Conservation (phyloP, 441 rosid species). For the Cnidoscolus chayamansa region DNA sequence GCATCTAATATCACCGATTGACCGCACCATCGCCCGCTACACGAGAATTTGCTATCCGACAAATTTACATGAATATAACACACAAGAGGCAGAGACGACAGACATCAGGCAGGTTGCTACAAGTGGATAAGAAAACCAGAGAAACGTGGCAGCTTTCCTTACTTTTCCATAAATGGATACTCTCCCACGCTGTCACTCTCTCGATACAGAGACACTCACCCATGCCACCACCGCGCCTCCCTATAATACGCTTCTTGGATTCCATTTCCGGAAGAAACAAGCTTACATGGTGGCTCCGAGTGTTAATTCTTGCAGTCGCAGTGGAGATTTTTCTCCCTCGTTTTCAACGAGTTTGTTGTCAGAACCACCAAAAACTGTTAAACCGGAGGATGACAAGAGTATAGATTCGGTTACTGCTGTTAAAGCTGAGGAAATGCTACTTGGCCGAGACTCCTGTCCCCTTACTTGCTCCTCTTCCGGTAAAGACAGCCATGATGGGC, state of each 20-base stretch:
- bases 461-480: background rate
- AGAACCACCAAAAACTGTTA: background rate
- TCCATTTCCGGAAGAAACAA: too few species aligned
- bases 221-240: too few species aligned
- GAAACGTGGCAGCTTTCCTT: constrained; percentile 5
- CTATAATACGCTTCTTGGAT: background rate
- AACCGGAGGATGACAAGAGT: background rate
- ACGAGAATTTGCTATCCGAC: background rate
- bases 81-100: background rate
- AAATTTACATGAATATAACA: too few species aligned
- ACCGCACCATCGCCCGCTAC: constrained; percentile 10
- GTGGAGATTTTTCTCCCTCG: constrained; percentile 4
- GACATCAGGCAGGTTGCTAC: background rate
- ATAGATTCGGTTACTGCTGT: background rate
- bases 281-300: constrained; percentile 13
- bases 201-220: too few species aligned
- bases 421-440: background rate
- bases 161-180: background rate
- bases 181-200: background rate
- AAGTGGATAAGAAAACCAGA: background rate
- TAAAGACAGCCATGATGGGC: constrained; percentile 11
- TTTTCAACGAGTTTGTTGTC: background rate
- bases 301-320: background rate
- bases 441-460: background rate
- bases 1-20: background rate